A percentile compares a stretch with the other conserved stretches of the same genome.
These are phyloP conservation scores for Kwoniella botswanensis DNA, from an alignment of 768 basidiomycete species.

Conservation along the genomic window DNA sequence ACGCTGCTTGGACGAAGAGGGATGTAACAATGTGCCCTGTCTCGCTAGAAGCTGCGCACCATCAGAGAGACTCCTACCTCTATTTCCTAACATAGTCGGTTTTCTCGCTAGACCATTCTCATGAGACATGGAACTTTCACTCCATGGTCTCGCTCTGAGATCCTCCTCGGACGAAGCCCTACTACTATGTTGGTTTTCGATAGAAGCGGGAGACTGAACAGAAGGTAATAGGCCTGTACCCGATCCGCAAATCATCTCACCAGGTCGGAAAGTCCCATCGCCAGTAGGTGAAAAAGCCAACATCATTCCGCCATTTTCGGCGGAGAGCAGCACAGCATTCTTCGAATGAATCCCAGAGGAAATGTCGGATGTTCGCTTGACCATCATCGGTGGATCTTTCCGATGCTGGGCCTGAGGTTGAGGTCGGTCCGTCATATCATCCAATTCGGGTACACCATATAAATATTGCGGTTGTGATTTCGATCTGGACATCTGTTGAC, in stretches of 20 bases:
- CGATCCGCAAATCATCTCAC: conserved; percentile 32
- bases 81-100: conserved; percentile 29
- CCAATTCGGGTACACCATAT: conserved; percentile 14
- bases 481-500: conserved; percentile 15
- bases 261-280: conserved; percentile 31
- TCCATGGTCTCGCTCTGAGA: conserved; percentile 40
- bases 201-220: conserved; percentile 18
- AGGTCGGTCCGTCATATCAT: conserved; percentile 1
- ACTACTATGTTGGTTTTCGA: background rate
- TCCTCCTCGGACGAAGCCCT: conserved; percentile 13
- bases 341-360: conserved; percentile 43
- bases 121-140: conserved; percentile 36
- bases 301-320: conserved; percentile 47
- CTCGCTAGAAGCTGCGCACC: conserved; percentile 50
- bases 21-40: conserved; percentile 55
- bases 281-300: conserved; percentile 42
- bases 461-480: conserved; percentile 20
- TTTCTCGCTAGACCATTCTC: background rate
- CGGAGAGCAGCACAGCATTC: conserved; percentile 42
- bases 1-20: conserved; percentile 47
- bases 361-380: conserved; percentile 37
- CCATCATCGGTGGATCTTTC: background rate
- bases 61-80: conserved; percentile 46
- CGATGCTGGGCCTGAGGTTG: background rate
- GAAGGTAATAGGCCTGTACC: conserved; percentile 33